These are phyloP conservation scores for Colletotrichum tropicicola DNA, from an alignment of 2,329 filamentous ascomycete genomes.

Conservation along the genomic window DNA sequence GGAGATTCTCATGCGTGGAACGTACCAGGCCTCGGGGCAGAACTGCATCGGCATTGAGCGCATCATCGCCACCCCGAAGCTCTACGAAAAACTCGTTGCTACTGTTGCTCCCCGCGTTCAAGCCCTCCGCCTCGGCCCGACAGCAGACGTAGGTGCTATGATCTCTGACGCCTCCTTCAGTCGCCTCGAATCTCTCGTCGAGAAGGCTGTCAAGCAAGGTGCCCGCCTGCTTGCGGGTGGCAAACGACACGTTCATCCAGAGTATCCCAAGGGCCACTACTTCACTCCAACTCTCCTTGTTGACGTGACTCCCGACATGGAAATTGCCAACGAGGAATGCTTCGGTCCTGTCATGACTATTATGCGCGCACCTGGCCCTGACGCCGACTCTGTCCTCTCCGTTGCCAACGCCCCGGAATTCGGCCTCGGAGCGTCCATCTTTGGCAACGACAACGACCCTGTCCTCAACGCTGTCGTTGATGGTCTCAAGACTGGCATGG, in stretches of 20 bases:
- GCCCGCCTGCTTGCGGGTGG: constrained; percentile 87
- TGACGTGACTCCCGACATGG: constrained; percentile 88
- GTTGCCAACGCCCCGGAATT: constrained; percentile 88
- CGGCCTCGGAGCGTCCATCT: constrained; percentile 89
- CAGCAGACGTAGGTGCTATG: constrained; percentile 87
- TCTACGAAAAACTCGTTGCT: constrained; percentile 78
- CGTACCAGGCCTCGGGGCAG: constrained; percentile 94
- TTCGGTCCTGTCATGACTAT: constrained; percentile 92
- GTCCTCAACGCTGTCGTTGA: constrained; percentile 72
- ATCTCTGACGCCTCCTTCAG: constrained; percentile 82
- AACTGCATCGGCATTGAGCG: constrained; percentile 99
- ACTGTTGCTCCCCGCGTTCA: constrained; percentile 79
- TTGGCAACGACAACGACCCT: constrained; percentile 71
- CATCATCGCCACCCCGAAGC: constrained; percentile 80
- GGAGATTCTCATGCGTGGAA: constrained; percentile 88
- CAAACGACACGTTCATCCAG: constrained; percentile 74
- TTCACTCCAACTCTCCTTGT: constrained; percentile 90
- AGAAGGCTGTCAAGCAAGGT: constrained; percentile 79
- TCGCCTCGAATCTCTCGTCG: constrained; percentile 79
- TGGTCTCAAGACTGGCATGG: constrained; percentile 84
- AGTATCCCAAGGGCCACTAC: constrained; percentile 84
- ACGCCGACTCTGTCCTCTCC: constrained; percentile 69
- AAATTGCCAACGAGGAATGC: constrained; percentile 88
- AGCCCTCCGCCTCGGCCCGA: constrained; percentile 78
- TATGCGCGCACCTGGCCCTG: constrained; percentile 75